phyloP scores from a whole-genome alignment of 805 yeast genomes.

The Cyberlindnera saturnus region DNA sequence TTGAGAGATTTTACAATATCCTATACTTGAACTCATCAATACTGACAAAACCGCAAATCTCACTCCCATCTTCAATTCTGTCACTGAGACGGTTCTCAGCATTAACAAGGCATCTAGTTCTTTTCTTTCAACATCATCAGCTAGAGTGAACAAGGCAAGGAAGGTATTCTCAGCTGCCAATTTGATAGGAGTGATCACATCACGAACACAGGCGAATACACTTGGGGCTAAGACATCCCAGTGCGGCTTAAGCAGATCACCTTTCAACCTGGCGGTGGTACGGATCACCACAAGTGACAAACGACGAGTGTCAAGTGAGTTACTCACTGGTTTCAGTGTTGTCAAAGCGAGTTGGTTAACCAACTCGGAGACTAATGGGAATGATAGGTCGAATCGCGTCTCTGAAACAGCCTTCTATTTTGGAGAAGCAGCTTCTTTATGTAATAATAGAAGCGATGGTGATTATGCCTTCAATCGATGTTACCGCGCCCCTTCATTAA shows the following conservation, averaged over 20 bases:
- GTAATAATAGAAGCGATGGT: conserved; percentile 41
- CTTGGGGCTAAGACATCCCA: conserved; percentile 58
- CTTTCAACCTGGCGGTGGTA: conserved; percentile 63
- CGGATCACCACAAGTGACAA: conserved; percentile 69
- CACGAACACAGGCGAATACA: conserved; percentile 79
- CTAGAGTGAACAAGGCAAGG: conserved; percentile 62
- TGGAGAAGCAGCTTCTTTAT: conserved; percentile 37
- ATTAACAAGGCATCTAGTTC: conserved; percentile 71
- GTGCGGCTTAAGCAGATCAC: conserved; percentile 45
- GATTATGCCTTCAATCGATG: no score
- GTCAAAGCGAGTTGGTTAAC: conserved; percentile 44
- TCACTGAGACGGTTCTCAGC: conserved; percentile 73
- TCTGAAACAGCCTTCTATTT: conserved; percentile 22
- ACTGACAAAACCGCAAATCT: conserved; percentile 85
- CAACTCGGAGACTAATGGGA: conserved; percentile 35
- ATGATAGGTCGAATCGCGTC: conserved; percentile 34
- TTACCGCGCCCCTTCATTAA: no score
- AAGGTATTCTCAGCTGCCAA: conserved; percentile 92
- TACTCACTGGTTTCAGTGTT: conserved; percentile 50
- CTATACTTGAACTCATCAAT: conserved; percentile 31
- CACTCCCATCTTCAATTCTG: conserved; percentile 81
- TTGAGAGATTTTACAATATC: no score
- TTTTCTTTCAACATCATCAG: conserved; percentile 53
- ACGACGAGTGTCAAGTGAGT: conserved; percentile 73
- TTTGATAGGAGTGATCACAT: conserved; percentile 83